These are phyloP conservation scores for Saururus chinensis DNA, from an alignment of 164 flowering plant species.

Conservation along the genomic window DNA sequence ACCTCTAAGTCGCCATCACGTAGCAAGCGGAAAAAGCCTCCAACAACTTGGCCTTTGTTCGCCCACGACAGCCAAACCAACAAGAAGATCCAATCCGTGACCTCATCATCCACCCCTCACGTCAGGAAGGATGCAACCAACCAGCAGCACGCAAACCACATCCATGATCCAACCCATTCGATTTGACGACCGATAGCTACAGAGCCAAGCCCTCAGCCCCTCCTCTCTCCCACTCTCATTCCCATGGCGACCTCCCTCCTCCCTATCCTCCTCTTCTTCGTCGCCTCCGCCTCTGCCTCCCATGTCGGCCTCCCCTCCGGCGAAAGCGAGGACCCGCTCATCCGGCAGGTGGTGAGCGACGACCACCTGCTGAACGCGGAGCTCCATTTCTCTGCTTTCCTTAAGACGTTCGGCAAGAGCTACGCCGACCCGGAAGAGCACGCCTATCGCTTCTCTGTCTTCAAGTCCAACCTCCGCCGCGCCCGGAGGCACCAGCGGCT, in stretches of 20 bases:
- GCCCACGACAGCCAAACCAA: too few species aligned
- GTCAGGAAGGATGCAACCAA: too few species aligned
- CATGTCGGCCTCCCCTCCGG: background rate
- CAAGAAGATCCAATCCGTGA: too few species aligned
- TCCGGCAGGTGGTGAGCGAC: slow-evolving; percentile 25
- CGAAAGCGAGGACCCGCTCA: slow-evolving; percentile 12
- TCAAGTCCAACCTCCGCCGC: slow-evolving; percentile 67
- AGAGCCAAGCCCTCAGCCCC: too few species aligned
- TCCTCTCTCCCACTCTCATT: too few species aligned
- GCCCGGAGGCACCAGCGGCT: slow-evolving; percentile 64
- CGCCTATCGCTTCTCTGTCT: slow-evolving; percentile 54
- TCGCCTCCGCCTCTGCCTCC: background rate
- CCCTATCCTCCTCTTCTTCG: background rate
- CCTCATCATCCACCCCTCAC: too few species aligned
- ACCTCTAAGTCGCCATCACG: too few species aligned
- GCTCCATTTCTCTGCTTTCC: slow-evolving; percentile 60
- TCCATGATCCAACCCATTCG: too few species aligned
- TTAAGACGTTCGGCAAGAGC: slow-evolving; percentile 38
- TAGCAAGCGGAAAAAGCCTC: too few species aligned
- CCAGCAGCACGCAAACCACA: too few species aligned
- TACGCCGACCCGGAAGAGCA: slow-evolving; percentile 72
- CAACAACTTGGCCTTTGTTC: too few species aligned
- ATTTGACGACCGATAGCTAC: too few species aligned
- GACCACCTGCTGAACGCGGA: slow-evolving; percentile 44
- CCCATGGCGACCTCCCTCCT: background rate